Evolutionary conservation across 257 asterid genomes (phyloP).

Genomic region (Jacaranda copaia): DNA sequence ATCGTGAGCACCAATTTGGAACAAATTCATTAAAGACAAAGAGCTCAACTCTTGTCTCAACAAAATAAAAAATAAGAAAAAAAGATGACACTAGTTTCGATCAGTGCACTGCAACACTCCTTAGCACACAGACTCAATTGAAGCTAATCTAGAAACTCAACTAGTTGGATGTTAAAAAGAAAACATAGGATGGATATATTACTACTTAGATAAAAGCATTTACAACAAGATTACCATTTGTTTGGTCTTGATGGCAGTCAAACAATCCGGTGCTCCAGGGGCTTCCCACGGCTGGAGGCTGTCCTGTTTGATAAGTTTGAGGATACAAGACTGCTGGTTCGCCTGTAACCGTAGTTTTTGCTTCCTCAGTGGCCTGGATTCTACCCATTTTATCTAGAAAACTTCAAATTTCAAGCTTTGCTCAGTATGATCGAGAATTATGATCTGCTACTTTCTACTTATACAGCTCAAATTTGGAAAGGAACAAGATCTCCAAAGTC

Average conservation of each 20-base stretch:
- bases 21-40: no score
- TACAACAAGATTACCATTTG: conserved; percentile 25
- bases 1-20: no score
- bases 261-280: conserved; percentile 36
- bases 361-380: not conserved
- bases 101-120: no score
- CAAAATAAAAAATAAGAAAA: no score
- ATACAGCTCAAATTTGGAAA: not conserved
- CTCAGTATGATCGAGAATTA: not conserved
- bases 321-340: conserved; percentile 3
- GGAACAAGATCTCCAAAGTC: not conserved
- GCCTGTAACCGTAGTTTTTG: not conserved
- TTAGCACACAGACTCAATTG: no score
- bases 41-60: no score
- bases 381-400: conserved; percentile 19
- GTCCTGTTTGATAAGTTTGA: not conserved
- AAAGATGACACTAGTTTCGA: no score
- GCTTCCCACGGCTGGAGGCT: conserved; percentile 8
- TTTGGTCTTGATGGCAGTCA: conserved; percentile 36
- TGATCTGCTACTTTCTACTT: not conserved
- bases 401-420: not conserved
- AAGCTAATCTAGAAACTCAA: no score
- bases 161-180: not conserved
- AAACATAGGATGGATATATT: not conserved
- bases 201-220: not conserved